Conservation (phyloP, 345 rosid species). For the Bretschneidera sinensis region DNA sequence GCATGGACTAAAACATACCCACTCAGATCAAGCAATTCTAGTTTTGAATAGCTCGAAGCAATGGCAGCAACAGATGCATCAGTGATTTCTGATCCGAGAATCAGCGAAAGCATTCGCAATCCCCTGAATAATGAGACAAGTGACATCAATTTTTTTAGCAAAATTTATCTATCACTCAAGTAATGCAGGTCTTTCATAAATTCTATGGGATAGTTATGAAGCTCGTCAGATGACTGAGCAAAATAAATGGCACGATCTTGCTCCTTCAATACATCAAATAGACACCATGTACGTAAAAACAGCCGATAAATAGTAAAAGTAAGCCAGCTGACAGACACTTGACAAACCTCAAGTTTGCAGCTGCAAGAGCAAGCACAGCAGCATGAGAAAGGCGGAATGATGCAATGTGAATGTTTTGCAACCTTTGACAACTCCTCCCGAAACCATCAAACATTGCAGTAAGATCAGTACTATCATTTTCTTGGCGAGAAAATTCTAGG, state of each 20-base stretch:
- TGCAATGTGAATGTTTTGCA: slow-evolving; percentile 85
- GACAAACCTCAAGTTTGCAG: slow-evolving; percentile 73
- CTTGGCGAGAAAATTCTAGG: slow-evolving; percentile 75
- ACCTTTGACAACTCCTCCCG: slow-evolving; percentile 68
- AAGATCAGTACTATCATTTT: slow-evolving; percentile 75
- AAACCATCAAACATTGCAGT: slow-evolving; percentile 55
- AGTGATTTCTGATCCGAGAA: slow-evolving; percentile 82
- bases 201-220: neutral
- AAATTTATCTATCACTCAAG: neutral
- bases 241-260: neutral
- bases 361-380: slow-evolving; percentile 80
- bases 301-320: too few relatives aligned
- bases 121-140: slow-evolving; percentile 39
- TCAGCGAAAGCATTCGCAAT: slow-evolving; percentile 88
- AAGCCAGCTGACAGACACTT: neutral
- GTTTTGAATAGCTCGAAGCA: slow-evolving; percentile 61
- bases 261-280: too few relatives aligned
- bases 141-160: slow-evolving; percentile 10
- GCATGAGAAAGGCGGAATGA: slow-evolving; percentile 77
- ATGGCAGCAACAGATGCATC: slow-evolving; percentile 97
- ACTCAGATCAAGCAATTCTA: slow-evolving; percentile 93
- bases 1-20: slow-evolving; percentile 58
- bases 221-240: neutral
- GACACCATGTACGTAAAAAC: too few relatives aligned
- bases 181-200: neutral